A percentile compares a stretch with the other conserved stretches of the same genome.
phyloP scores from a whole-genome alignment of 768 basidiomycete genomes.

The Amanita jacksonii region DNA sequence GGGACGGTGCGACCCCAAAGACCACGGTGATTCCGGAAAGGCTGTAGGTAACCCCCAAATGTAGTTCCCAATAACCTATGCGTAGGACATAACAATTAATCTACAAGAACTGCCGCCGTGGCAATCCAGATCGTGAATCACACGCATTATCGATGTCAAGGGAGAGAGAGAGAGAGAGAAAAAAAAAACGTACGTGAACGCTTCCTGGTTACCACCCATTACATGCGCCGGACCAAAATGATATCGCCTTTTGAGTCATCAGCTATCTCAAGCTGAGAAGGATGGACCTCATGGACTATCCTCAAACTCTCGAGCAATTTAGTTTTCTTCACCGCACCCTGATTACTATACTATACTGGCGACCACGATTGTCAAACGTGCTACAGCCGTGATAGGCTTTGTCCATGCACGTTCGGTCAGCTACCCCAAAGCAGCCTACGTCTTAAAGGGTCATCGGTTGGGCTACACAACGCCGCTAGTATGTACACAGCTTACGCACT shows the following conservation, averaged over 20 bases:
- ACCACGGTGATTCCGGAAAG: conserved; percentile 1
- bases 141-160: too few relatives aligned
- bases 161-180: too few relatives aligned
- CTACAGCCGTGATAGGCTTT: conserved; percentile 2
- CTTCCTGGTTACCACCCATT: too few relatives aligned
- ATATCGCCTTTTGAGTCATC: too few relatives aligned
- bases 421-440: not conserved
- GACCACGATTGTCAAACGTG: conserved; percentile 1
- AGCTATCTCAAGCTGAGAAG: not conserved
- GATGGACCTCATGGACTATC: conserved; percentile 2
- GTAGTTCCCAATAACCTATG: too few relatives aligned
- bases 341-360: not conserved
- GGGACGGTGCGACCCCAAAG: not conserved
- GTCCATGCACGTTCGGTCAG: not conserved
- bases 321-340: not conserved
- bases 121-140: too few relatives aligned
- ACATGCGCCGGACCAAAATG: too few relatives aligned
- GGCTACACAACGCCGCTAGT: not conserved
- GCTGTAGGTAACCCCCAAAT: not conserved
- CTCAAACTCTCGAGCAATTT: conserved; percentile 1
- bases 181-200: too few relatives aligned
- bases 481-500: not conserved
- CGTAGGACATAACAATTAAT: too few relatives aligned
- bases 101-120: too few relatives aligned
- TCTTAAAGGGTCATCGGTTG: conserved; percentile 3